Conservation (phyloP, 2,329 filamentous ascomycete genomes). For the Verticillium klebahnii region DNA sequence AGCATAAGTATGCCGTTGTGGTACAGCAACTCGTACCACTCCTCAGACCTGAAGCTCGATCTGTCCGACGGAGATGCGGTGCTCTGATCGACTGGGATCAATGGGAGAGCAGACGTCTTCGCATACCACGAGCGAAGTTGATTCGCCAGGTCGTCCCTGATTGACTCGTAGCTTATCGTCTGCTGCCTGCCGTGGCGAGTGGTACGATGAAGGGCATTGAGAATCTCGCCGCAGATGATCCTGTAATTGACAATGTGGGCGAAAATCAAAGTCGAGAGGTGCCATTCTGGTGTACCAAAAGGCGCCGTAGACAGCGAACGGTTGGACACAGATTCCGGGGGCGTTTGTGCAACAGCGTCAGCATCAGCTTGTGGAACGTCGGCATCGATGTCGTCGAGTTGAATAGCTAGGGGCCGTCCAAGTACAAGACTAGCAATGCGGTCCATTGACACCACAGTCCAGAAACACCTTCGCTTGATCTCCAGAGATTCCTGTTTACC, state of each 20-base stretch:
- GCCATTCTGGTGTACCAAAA: slow-evolving; percentile 1
- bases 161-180: slow-evolving; percentile 9
- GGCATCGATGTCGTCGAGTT: slow-evolving; percentile 35
- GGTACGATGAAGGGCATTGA: slow-evolving; percentile 27
- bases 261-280: slow-evolving; percentile 23
- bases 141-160: slow-evolving; percentile 18
- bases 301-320: background rate
- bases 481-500: slow-evolving; percentile 22
- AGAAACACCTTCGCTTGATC: slow-evolving; percentile 33
- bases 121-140: slow-evolving; percentile 26
- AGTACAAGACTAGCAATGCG: slow-evolving; percentile 30
- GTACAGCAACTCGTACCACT: slow-evolving; percentile 38
- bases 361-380: slow-evolving; percentile 24
- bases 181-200: slow-evolving; percentile 12
- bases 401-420: slow-evolving; percentile 32
- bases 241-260: slow-evolving; percentile 34
- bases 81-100: slow-evolving; percentile 18
- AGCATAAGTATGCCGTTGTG: slow-evolving; percentile 38
- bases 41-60: slow-evolving; percentile 33
- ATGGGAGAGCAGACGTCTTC: slow-evolving; percentile 19
- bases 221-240: slow-evolving; percentile 32
- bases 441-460: slow-evolving; percentile 35
- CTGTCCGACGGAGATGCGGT: slow-evolving; percentile 15
- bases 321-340: slow-evolving; percentile 2
- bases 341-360: slow-evolving; percentile 11